phyloP scores from a whole-genome alignment of 176 grass and related monocot genomes.

The bread wheat (Triticum aestivum) region IWGSC_CS_RefSeq_v2.1 NC_057814.1:199896717-199897216 shows the following conservation, averaged over 20 bases:
- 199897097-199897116: constrained; percentile 36
- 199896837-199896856: constrained; percentile 67
- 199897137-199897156: constrained; percentile 89
- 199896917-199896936: constrained; percentile 1
- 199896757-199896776: constrained; percentile 62
- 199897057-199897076: constrained; percentile 81
- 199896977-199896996: constrained; percentile 71
- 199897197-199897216: constrained; percentile 16
- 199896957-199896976: neutral
- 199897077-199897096: constrained; percentile 43
- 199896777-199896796: constrained; percentile 20
- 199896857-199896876: constrained; percentile 69
- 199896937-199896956: constrained; percentile 17
- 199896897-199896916: constrained; percentile 93
- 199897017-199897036: constrained; percentile 96
- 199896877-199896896: constrained; percentile 80
- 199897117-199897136: constrained; percentile 39
- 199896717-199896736: constrained; percentile 93
- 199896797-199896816: constrained; percentile 35
- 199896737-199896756: constrained; percentile 85
- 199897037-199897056: constrained; percentile 95
- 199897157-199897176: constrained; percentile 70
- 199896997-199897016: constrained; percentile 88
- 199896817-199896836: constrained; percentile 74
- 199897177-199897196: neutral